Base-by-base conservation (phyloP, 805 yeast genomes). In the Cephaloascus albidus region DNA sequence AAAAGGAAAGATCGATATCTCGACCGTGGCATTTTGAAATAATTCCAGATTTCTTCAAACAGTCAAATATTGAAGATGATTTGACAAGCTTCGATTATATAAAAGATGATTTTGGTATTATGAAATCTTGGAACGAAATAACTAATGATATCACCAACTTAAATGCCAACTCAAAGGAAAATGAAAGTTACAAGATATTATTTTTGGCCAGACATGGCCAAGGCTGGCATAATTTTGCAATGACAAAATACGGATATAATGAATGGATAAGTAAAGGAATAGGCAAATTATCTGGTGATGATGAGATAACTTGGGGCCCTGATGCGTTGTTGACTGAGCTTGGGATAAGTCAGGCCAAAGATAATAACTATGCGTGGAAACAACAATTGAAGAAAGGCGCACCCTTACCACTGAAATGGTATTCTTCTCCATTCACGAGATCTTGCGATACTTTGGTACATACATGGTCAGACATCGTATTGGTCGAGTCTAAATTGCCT, bases 341-440 rank as follows among this genome's bases (percentile, higher is more conserved):
- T 32, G 87, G 86, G 1, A 61, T 65, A 14, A 51, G 57, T 8
- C 86, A 81, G 55, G 86, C 83, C 15, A 55, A 57, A 38, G 71
- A 65, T 34, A 66, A 74, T 50, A 56, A 66, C 42, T 51, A 48
- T 17, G 63, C 61, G 4, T 72, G 78, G 75, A 43, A 50, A 34
- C 43, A 50, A 5, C 72, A 78, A 46, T 46, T 74, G 4, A 46
- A 40, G 6, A 52, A 57, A n/a, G 72, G 78, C 2, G 74, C 75
- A 3, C 76, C 81, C 3, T 45, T 74, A n/a, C 86, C 86, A 1
- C 53, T 67, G 18, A 62, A 58, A 35, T 76, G 73, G 45, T 81
- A 71, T 52, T 67, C 70, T 20, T 77, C 84, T 2, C 86, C 87
- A 0, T 68, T 81, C 57, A 76, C 81, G 36, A 63, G 87, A 48